Evolutionary conservation across 495 filamentous ascomycete species (phyloP).

Genomic region (Collariella sp.): DNA sequence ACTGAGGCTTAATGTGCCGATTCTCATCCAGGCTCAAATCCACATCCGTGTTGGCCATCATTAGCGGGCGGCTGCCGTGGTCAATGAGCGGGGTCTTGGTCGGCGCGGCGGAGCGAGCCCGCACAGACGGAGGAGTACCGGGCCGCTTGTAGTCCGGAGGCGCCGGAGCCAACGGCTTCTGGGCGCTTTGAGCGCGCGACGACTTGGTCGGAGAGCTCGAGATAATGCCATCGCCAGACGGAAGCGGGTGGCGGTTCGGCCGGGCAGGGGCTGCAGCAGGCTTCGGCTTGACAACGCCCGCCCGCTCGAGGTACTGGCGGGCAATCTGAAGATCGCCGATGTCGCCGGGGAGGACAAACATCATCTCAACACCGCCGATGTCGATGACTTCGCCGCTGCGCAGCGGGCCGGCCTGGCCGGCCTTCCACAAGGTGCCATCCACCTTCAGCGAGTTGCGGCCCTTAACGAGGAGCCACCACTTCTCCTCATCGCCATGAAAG

Average conservation of each 20-base stretch:
- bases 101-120: constrained; percentile 26
- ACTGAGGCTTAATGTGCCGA: constrained; percentile 85
- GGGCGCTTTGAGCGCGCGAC: constrained; percentile 24
- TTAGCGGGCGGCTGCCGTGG: constrained; percentile 31
- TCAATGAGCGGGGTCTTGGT: constrained; percentile 38
- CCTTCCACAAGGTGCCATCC: constrained; percentile 59
- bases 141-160: constrained; percentile 61
- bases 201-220: constrained; percentile 22
- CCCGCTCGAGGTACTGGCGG: constrained; percentile 43
- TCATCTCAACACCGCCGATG: constrained; percentile 89
- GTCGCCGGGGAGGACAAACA: constrained; percentile 78
- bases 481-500: constrained; percentile 58
- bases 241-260: constrained; percentile 40
- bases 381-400: constrained; percentile 82
- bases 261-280: constrained; percentile 14
- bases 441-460: constrained; percentile 85
- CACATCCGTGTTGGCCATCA: constrained; percentile 49
- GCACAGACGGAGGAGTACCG: constrained; percentile 53
- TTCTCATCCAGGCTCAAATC: constrained; percentile 77
- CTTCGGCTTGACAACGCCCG: constrained; percentile 34
- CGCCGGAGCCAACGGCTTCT: constrained; percentile 56
- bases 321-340: constrained; percentile 51
- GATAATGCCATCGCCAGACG: constrained; percentile 32
- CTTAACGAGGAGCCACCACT: constrained; percentile 77
- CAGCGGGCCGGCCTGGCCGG: constrained; percentile 54